Evolutionary conservation across 1,139 yeast genomes (phyloP), one percentile per base, ranked within the genome.

Genomic region (Diutina siamensis): DNA sequence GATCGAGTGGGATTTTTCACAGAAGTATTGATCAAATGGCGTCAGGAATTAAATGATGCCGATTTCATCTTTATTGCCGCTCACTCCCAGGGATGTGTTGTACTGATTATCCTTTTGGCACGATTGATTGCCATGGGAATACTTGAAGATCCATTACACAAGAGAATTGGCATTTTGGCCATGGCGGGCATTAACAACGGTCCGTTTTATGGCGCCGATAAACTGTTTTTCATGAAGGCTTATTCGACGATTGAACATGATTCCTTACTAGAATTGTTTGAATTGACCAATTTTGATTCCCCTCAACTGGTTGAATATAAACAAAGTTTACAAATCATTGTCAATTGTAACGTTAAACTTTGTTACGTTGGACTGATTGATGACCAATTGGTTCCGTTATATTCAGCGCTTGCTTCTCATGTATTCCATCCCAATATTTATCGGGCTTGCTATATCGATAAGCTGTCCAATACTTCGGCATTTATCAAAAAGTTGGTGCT

Each of bases 171-270:
- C 0, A 67, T 92, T 21, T 64, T 92, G 45, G 94, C 92, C 1
- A 92, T 92, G 97, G 97, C 97, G 0, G 97, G 97, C 1, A 78
- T 88, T 25, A 87, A 88, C 53, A 78, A 86, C 56, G 98, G 98
- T 0, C 98, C 97, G 1, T 85, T 86, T 57, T 85, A 80, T 53
- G 97, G 97, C 0, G 77, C 78, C 51, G 97, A 92, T 58, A 88
- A 86, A 58, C 80, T 81, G 7, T 67, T 88, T 40, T 76, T 88
- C 53, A 81, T 89, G 66, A 75, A 88, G 51, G 97, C 97, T 0
- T 87, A 87, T 56, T 81, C 95, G 1, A 81, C 95, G 1, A 83
- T 92, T 47, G 98, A 92, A 57, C 86, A 80, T 53, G 95, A 84
- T 48, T 85, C 96, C 1, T 63, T 89, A 61, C 64, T 75, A 53